These are phyloP conservation scores for Gloeopeniophorella convolvens DNA, from an alignment of 768 basidiomycete genomes.

Conservation along the genomic window DNA sequence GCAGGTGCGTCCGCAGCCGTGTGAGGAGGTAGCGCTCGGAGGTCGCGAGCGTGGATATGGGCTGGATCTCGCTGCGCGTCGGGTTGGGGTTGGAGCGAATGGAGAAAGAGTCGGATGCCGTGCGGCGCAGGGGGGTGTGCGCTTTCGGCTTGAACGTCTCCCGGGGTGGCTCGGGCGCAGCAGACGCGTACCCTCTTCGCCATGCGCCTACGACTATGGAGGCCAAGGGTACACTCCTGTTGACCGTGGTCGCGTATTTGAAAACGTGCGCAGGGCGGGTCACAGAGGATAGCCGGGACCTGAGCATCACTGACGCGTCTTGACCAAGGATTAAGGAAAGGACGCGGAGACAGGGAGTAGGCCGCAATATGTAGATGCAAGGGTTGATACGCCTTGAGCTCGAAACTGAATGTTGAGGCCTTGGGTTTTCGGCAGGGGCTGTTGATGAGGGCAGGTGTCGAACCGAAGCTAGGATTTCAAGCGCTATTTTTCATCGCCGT, in stretches of 20 bases:
- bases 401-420: no score
- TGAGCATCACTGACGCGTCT: background rate
- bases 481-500: no score
- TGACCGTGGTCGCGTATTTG: background rate
- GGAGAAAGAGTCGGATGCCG: conserved; percentile 79
- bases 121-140: conserved; percentile 70
- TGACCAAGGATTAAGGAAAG: no score
- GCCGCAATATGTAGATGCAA: no score
- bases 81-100: conserved; percentile 84
- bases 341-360: no score
- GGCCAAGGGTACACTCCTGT: background rate
- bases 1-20: conserved; percentile 50
- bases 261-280: background rate
- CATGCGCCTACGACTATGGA: background rate
- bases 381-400: no score
- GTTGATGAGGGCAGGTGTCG: no score
- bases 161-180: background rate
- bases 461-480: no score
- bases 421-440: no score
- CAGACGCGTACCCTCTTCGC: conserved; percentile 7
- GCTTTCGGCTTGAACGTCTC: conserved; percentile 60
- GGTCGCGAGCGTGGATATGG: conserved; percentile 80
- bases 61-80: conserved; percentile 71
- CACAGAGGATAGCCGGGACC: background rate
- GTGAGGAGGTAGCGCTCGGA: conserved; percentile 76